Percentiles rank a stretch among this genome's conserved stretches.
Conservation (phyloP, 257 asterid genomes). For the Jaltomata sinuosa region DNA sequence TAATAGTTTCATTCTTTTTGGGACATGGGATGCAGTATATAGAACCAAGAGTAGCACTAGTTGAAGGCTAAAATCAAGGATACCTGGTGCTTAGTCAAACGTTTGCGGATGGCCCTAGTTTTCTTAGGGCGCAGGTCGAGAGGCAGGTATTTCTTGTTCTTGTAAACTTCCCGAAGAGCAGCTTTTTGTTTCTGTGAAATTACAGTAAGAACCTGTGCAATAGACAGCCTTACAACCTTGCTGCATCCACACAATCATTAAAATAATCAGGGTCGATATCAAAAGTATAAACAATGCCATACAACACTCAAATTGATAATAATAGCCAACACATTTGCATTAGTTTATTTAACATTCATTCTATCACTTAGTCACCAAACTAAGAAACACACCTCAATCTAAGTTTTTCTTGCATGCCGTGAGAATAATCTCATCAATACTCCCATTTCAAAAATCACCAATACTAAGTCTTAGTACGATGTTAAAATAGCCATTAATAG, state of each 20-base stretch:
- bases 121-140: constrained; percentile 73
- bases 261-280: not conserved
- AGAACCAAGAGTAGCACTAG: not conserved
- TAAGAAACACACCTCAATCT: not conserved
- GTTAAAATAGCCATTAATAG: not conserved
- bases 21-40: too few relatives aligned
- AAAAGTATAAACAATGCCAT: not conserved
- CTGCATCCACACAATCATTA: constrained; percentile 8
- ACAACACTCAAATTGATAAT: not conserved
- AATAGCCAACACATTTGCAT: not conserved
- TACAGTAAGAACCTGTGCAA: constrained; percentile 59
- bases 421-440: not conserved
- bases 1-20: not conserved
- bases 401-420: not conserved
- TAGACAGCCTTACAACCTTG: constrained; percentile 54
- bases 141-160: constrained; percentile 52
- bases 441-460: not conserved
- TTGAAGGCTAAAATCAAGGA: not conserved
- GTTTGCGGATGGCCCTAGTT: constrained; percentile 60
- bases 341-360: not conserved
- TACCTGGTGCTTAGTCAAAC: constrained; percentile 71
- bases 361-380: not conserved
- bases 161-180: constrained; percentile 45
- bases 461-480: not conserved
- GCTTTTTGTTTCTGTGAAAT: constrained; percentile 59